Evolutionary conservation across 1,139 yeast species (phyloP), one percentile per base, ranked within the genome.

Genomic region (Zygoascus sp.): DNA sequence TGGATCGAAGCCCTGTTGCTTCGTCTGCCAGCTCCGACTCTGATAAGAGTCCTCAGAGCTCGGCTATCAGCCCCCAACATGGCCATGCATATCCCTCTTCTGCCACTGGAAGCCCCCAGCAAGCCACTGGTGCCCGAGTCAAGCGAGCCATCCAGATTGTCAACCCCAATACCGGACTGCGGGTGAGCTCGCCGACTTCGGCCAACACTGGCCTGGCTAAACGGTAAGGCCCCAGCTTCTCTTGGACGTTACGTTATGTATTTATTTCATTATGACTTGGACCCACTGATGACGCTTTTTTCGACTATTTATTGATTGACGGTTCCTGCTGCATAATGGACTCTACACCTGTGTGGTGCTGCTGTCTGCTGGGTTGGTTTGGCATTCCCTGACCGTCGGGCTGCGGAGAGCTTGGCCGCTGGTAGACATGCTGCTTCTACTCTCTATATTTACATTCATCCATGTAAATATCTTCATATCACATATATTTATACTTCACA

Each of bases 141-240:
- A 56, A 65, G 37, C 59, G 60, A 53, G 66, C 87, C 79, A 50
- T 86, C 60, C 92, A 84, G 61, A 85, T 85, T 55, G 81, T 86
- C 52, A 83, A 85, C 62, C 95, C 95, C 7, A 79, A 76, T 46
- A 84, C 94, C 4, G 88, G 88, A 42, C 63, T 81, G 69, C 74
- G 83, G 59, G 39, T 35, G 15, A 21, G 39, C 7, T 20, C 25
- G 17, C 34, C 34, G 5, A 30, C 34, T 3, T 16, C 8, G 34
- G 34, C 17, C 15, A 30, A 30, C 28, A 10, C 28, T n/a, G 28
- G 28, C 8, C 16, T 13, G 34, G 34, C 17, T 16, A 30, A 30
- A 30, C 34, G 34, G 11, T 30, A 30, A 13, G 34, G 9, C n/a
- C 11, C 28, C 9, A 3, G 3, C 28, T 25, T 25, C 28, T 25